Conservation (phyloP, 2,329 filamentous ascomycete species). For the Coniochaeta sp. region DNA sequence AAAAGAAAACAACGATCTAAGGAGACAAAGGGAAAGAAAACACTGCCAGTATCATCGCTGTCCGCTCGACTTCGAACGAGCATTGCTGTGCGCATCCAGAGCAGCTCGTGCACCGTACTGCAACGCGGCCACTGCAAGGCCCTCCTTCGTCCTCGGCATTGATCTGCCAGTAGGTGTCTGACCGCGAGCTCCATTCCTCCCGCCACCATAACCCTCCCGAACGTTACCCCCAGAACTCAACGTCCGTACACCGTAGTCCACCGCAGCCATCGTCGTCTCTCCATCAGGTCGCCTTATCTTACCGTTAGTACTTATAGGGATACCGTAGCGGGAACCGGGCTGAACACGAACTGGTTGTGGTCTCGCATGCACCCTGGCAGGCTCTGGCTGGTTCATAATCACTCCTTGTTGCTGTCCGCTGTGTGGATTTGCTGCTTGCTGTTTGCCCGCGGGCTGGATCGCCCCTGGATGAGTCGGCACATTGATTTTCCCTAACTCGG, state of each 20-base stretch:
- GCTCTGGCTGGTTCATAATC: neutral
- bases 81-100: neutral
- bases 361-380: neutral
- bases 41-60: neutral
- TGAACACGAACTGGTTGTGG: neutral
- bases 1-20: neutral
- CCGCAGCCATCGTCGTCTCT: constrained; percentile 7
- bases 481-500: constrained; percentile 20
- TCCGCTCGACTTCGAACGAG: neutral
- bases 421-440: neutral
- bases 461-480: neutral
- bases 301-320: constrained; percentile 2
- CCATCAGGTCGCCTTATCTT: constrained; percentile 4
- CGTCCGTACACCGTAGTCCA: neutral
- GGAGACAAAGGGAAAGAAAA: neutral
- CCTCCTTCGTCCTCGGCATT: constrained; percentile 1
- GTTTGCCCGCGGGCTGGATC: neutral
- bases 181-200: neutral
- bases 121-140: constrained; percentile 2
- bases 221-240: neutral
- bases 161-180: neutral
- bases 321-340: neutral
- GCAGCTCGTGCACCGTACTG: constrained; percentile 1
- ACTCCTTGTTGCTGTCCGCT: constrained; percentile 1
- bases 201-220: neutral